Base-by-base conservation (phyloP, 345 rosid species). In the Brassica incana region DNA sequence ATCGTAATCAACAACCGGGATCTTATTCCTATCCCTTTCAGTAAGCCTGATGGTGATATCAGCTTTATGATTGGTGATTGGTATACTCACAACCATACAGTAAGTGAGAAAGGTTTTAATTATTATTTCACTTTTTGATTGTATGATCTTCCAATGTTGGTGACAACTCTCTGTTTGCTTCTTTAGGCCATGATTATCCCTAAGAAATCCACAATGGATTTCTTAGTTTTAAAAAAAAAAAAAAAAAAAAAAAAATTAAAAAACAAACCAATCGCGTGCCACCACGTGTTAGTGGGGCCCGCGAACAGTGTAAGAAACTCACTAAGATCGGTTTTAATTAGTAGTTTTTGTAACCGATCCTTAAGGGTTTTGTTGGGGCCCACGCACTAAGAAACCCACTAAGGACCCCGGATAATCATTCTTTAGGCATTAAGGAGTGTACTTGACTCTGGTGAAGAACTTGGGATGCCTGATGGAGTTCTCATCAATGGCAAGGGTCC, bases 381-480 rank as follows among this genome's bases (percentile, higher is more conserved):
- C 0, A 16, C 18, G 18, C 18, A 16, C 18, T 16, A 16, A 16
- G 18, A 16, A 16, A 16, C 18, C 18, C 18, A 16, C 18, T 16
- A 16, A 16, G 18, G 0, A 16, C 18, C 18, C 18, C 18, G 18
- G 18, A 16, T 16, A 16, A 16, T 16, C 18, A 16, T 15, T n/a
- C 82, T 71, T 72, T 63, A 95, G 98, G 97, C 90, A 1, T 74
- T 95, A 80, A 90, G 90, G 83, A 70, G 84, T 12, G 72, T 50
- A 56, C 92, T 95, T 66, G 99, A 91, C 77, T 85, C 90, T 71
- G 98, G 99, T 62, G 80, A 89, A 54, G 95, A 90, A 16, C 98
- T 95, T 27, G 99, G 92, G 18, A 87, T 95, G 94, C 99, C 99
- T 0, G 94, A 93, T 81, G 99, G 98, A 62, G 99, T 95, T 74